These are phyloP conservation scores for Endocarpon pusillum DNA, from an alignment of 495 filamentous ascomycete species.

Conservation along the genomic window DNA sequence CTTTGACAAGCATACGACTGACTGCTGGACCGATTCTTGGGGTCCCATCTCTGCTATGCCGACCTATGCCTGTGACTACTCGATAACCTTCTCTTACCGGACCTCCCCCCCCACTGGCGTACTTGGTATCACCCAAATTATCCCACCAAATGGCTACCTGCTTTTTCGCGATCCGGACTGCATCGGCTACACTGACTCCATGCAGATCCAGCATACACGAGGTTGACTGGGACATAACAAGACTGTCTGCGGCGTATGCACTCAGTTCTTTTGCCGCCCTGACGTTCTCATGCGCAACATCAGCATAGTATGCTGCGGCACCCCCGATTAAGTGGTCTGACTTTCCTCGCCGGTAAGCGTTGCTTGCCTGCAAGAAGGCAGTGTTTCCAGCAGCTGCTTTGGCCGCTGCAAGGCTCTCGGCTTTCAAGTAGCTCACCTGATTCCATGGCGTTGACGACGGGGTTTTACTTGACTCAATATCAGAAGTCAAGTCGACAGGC, in stretches of 20 bases:
- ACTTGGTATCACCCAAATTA: constrained; percentile 39
- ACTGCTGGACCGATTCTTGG: constrained; percentile 69
- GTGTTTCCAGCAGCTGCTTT: constrained; percentile 24
- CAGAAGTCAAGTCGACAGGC: constrained; percentile 1
- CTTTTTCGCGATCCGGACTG: constrained; percentile 51
- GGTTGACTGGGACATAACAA: constrained; percentile 44
- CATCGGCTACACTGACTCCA: constrained; percentile 65
- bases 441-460: constrained; percentile 3
- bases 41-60: constrained; percentile 60
- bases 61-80: constrained; percentile 67
- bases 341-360: constrained; percentile 42
- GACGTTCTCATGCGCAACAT: constrained; percentile 36
- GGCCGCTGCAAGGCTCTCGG: constrained; percentile 16
- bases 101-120: constrained; percentile 28
- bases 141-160: constrained; percentile 68
- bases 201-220: constrained; percentile 56
- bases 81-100: constrained; percentile 33
- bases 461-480: constrained; percentile 1
- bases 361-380: constrained; percentile 41
- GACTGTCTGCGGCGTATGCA: constrained; percentile 37
- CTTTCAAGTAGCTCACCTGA: constrained; percentile 11
- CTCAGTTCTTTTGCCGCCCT: constrained; percentile 25
- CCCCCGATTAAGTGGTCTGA: constrained; percentile 50
- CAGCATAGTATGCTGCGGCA: constrained; percentile 47
- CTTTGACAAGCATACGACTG: constrained; percentile 48